These are phyloP conservation scores for Podospora sp. DNA, from an alignment of 495 filamentous ascomycete genomes.

Conservation along the genomic window DNA sequence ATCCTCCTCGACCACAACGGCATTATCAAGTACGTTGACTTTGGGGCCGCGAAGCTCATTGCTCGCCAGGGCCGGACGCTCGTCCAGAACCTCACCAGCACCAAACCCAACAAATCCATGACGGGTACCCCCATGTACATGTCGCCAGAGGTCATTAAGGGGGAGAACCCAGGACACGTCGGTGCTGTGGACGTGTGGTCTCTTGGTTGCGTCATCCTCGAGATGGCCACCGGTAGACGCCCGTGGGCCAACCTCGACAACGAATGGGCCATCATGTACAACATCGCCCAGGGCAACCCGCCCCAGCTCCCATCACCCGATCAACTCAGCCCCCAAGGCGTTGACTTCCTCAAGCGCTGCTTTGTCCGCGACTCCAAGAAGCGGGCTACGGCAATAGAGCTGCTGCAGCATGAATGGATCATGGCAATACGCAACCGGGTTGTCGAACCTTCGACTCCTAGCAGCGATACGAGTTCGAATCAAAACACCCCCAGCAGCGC, in stretches of 20 bases:
- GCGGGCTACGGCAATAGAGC: constrained; percentile 79
- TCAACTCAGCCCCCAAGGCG: constrained; percentile 79
- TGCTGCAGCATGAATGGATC: constrained; percentile 97
- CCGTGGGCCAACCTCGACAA: constrained; percentile 98
- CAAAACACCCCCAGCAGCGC: constrained; percentile 40
- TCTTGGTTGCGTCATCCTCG: constrained; percentile 91
- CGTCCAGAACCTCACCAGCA: constrained; percentile 59
- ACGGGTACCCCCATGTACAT: constrained; percentile 99
- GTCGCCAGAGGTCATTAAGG: constrained; percentile 98
- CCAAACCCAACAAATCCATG: constrained; percentile 85
- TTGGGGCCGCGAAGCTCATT: constrained; percentile 96
- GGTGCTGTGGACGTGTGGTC: constrained; percentile 98
- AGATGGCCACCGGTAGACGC: constrained; percentile 94
- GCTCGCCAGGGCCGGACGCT: constrained; percentile 90
- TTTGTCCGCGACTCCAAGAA: constrained; percentile 83
- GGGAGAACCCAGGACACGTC: constrained; percentile 68
- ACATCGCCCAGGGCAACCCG: constrained; percentile 94
- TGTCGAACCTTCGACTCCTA: constrained; percentile 57
- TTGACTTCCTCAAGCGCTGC: constrained; percentile 86
- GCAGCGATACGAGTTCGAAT: constrained; percentile 46
- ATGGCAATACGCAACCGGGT: constrained; percentile 60
- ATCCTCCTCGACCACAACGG: constrained; percentile 97
- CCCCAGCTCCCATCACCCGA: constrained; percentile 80
- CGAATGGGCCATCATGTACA: constrained; percentile 99
- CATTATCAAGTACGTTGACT: constrained; percentile 98